Base-by-base conservation (phyloP, 2,329 filamentous ascomycete genomes). In the Neoarthrinium moseri region DNA sequence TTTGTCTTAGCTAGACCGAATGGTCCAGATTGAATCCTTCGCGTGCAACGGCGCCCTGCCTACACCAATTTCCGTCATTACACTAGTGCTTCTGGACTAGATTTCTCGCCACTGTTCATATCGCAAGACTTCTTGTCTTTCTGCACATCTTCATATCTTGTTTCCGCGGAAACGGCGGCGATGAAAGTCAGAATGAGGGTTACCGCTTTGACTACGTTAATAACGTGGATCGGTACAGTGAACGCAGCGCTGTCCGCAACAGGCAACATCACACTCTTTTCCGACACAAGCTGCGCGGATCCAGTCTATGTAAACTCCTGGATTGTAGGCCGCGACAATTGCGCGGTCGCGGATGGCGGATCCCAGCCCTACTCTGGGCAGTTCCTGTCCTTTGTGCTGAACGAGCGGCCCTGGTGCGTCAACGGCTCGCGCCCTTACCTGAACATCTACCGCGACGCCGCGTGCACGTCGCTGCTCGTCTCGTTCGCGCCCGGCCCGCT, bases 321-420 rank as follows among this genome's bases (percentile, higher is more conserved):
- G 33, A 40, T 45, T 21, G 37, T 45, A 10, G 45, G 40, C n/a
- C 36, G 21, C 36, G 45, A 47, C 17, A 29, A 11, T 29, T 50
- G 48, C 35, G 45, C 43, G 32, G 32, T 24, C 6, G 38, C 44
- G 4, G 30, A 48, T 22, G 18, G 18, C n/a, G 32, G 32, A 29
- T 8, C 10, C 26, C 10, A 29, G 26, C 2, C 40, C 13, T 30
- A 18, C 20, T 13, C 24, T 17, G 27, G 18, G 17, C 4, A 35
- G 7, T 48, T 50, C n/a, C n/a, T 34, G n/a, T 48, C 49, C 6
- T 51, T 20, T 24, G 29, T 44, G 15, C n/a, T 47, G 12, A 47
- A 48, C 26, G 43, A 48, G 49, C 22, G 29, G 20, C 46, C 48
- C 4, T 48, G 21, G 41, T 48, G 49, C 24, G 24, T n/a, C 5